Base-by-base conservation (phyloP, 805 yeast genomes). In the Kazachstania africana region DNA sequence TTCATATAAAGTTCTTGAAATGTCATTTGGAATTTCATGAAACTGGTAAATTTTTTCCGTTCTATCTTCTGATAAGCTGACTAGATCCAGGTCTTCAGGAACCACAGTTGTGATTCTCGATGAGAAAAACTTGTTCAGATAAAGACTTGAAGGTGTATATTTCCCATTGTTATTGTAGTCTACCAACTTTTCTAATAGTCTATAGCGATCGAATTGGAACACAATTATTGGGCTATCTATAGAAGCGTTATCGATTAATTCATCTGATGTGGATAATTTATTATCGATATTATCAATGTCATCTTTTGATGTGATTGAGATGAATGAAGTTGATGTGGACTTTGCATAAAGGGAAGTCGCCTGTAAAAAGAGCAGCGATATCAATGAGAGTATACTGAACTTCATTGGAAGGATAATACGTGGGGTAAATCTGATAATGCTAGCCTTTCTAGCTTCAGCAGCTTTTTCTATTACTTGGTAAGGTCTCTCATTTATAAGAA, bases 151-250 rank as follows among this genome's bases (percentile, higher is more conserved):
- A n/a, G n/a, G n/a, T n/a, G n/a, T n/a, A 19, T 19, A 19, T 8
- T 6, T 6, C 23, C 30, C 36, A 10, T 32, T 29, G 9, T 26
- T 32, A 10, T 36, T 32, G 9, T 24, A 36, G 14, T 34, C 25
- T 6, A 21, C 16, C 17, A 36, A 29, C 10, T 33, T 33, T 13
- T 38, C 42, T 16, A 45, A 12, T 3, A 48, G 4, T 16, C 40
- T 42, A 28, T 37, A 46, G 12, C 39, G 37, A 13, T 35, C 26
- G 27, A 51, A 49, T 28, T 47, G 46, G 32, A 47, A 43, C 13
- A 50, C 34, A 16, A 49, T 39, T 3, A 49, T 6, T 9, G 57
- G 57, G 19, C 42, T 38, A 9, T 39, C 36, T 12, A 31, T 25
- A 20, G 22, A 34, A 12, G 42, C 36, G 25, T 24, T 14, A 27